These are phyloP conservation scores for Pouteria campechiana DNA, from an alignment of 179 eudicot species.

Conservation along the genomic window DNA sequence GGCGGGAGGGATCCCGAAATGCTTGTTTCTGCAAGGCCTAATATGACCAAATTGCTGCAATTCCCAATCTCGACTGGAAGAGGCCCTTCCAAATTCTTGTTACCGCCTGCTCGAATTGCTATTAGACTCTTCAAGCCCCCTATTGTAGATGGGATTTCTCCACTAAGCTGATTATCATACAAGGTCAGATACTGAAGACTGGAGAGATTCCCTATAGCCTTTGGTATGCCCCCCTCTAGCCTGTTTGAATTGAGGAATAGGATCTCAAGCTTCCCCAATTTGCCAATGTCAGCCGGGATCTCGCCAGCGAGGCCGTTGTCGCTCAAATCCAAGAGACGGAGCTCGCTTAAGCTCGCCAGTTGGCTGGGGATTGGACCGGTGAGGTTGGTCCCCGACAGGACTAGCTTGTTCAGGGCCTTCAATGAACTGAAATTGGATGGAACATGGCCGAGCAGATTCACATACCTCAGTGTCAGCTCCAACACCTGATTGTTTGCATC, in stretches of 20 bases:
- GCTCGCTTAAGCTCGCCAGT: constrained; percentile 26
- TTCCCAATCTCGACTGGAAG: constrained; percentile 71
- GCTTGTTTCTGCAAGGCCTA: constrained; percentile 92
- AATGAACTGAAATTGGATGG: constrained; percentile 47
- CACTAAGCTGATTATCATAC: constrained; percentile 80
- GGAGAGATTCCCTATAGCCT: constrained; percentile 47
- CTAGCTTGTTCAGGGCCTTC: constrained; percentile 31
- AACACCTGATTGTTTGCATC: constrained; percentile 37
- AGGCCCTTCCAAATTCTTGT: constrained; percentile 67
- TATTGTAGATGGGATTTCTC: constrained; percentile 54
- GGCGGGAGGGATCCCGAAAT: constrained; percentile 68
- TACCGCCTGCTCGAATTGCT: constrained; percentile 74
- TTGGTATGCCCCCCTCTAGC: constrained; percentile 55
- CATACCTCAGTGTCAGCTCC: constrained; percentile 41
- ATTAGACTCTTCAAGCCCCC: constrained; percentile 43
- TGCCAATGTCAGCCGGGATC: constrained; percentile 50
- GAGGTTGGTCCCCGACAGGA: constrained; percentile 57
- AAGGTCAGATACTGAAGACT: constrained; percentile 36
- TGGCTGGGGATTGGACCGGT: constrained; percentile 58
- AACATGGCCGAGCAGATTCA: constrained; percentile 56
- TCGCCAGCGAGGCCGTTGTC: constrained; percentile 66
- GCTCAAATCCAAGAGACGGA: constrained; percentile 55
- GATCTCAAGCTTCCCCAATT: constrained; percentile 38
- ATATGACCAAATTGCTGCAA: constrained; percentile 42
- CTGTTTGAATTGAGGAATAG: constrained; percentile 54